Conservation (phyloP, 164 flowering plant genomes). For the Saururus chinensis region DNA sequence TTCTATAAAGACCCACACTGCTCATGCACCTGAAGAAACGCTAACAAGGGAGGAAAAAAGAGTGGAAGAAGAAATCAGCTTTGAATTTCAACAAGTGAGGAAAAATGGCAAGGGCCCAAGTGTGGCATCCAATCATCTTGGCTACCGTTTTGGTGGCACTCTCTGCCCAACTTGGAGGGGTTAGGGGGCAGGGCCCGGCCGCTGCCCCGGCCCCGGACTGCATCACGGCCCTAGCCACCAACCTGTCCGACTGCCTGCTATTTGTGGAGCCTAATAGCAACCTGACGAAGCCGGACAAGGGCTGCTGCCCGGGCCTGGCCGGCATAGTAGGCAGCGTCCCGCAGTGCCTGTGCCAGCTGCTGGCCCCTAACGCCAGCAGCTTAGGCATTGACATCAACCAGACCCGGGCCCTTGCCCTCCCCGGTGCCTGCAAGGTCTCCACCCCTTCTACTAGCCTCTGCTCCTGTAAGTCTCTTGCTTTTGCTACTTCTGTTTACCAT, state of each 20-base stretch:
- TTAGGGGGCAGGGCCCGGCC: constrained; percentile 2
- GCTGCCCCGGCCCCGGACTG: constrained; percentile 18
- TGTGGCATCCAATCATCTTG: too few species aligned
- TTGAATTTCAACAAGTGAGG: too few species aligned
- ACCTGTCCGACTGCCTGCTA: constrained; percentile 49
- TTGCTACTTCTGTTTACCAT: not conserved
- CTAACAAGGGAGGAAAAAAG: too few species aligned
- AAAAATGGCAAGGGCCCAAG: too few species aligned
- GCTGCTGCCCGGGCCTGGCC: constrained; percentile 57
- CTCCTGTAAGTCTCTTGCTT: not conserved
- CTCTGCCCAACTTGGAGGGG: not conserved
- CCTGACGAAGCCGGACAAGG: constrained; percentile 35
- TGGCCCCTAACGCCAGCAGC: constrained; percentile 14
- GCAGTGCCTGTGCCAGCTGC: constrained; percentile 48
- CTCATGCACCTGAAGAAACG: too few species aligned
- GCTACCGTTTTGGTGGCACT: too few species aligned
- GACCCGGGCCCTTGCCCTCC: constrained; percentile 40
- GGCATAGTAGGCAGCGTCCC: constrained; percentile 47
- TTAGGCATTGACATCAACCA: constrained; percentile 28
- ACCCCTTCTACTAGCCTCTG: constrained; percentile 41
- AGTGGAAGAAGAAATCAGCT: too few species aligned
- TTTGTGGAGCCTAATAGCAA: constrained; percentile 51
- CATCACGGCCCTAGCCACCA: constrained; percentile 23
- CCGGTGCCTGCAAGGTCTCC: constrained; percentile 32
- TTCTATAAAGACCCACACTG: too few species aligned